These are phyloP conservation scores for Annulohypoxylon stygium DNA, from an alignment of 495 filamentous ascomycete genomes.

Conservation along the genomic window DNA sequence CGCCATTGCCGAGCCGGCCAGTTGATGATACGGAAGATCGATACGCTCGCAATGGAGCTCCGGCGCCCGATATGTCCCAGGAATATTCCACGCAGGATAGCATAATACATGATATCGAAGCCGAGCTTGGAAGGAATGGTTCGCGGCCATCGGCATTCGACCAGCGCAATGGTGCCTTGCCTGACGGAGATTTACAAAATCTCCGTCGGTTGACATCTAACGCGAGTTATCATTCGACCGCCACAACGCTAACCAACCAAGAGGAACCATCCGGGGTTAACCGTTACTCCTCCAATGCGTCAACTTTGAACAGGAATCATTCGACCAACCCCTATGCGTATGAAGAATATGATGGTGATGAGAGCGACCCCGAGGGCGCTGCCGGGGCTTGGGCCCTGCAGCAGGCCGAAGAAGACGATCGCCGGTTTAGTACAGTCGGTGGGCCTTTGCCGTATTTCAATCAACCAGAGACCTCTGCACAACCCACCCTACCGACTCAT, in stretches of 20 bases:
- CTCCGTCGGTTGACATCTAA: constrained; percentile 56
- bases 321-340: constrained; percentile 49
- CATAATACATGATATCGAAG: constrained; percentile 68
- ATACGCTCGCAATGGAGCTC: constrained; percentile 51
- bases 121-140: constrained; percentile 57
- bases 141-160: constrained; percentile 48
- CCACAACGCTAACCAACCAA: constrained; percentile 58
- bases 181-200: constrained; percentile 58
- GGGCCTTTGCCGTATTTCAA: constrained; percentile 46
- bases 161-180: constrained; percentile 57
- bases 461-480: constrained; percentile 58
- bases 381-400: constrained; percentile 87
- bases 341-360: constrained; percentile 65
- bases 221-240: constrained; percentile 61
- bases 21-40: constrained; percentile 59
- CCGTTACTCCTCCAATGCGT: constrained; percentile 63
- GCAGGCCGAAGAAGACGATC: constrained; percentile 87
- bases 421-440: constrained; percentile 64
- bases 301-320: constrained; percentile 60
- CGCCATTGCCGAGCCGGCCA: constrained; percentile 66
- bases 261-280: constrained; percentile 52
- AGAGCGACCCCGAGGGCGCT: constrained; percentile 91
- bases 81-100: constrained; percentile 61
- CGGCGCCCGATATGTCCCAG: constrained; percentile 38
- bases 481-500: constrained; percentile 47